These are phyloP conservation scores for Drechslerella coelobrocha DNA, from an alignment of 2,329 filamentous ascomycete species.

Conservation along the genomic window DNA sequence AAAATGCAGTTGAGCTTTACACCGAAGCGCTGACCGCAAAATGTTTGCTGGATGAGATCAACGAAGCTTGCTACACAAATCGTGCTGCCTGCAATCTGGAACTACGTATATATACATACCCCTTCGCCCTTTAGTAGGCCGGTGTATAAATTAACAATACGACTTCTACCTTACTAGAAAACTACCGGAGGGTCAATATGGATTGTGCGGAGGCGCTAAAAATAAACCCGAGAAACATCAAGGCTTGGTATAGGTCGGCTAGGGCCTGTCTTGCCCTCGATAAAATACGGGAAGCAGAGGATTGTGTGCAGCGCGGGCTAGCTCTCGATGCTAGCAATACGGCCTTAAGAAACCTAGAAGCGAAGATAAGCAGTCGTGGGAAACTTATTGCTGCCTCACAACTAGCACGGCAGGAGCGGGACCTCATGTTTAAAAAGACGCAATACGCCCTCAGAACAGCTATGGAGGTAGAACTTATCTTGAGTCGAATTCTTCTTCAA, in stretches of 20 bases:
- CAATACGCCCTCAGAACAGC: constrained; percentile 70
- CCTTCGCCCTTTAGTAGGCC: not conserved
- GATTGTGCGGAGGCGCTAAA: constrained; percentile 82
- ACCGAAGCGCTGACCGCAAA: constrained; percentile 78
- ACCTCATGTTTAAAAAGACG: constrained; percentile 63
- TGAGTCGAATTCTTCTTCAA: not conserved
- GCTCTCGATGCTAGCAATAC: constrained; percentile 74
- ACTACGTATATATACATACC: constrained; percentile 64
- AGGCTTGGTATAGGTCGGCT: constrained; percentile 87
- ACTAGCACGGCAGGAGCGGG: constrained; percentile 64
- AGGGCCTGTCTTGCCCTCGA: constrained; percentile 78
- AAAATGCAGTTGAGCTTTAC: constrained; percentile 90
- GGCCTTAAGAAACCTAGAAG: constrained; percentile 68
- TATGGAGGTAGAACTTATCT: constrained; percentile 68
- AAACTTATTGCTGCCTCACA: constrained; percentile 66
- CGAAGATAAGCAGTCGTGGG: constrained; percentile 69
- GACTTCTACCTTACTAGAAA: constrained; percentile 63
- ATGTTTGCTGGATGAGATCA: constrained; percentile 66
- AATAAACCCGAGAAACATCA: constrained; percentile 80
- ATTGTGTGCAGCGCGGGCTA: constrained; percentile 77
- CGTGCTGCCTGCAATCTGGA: constrained; percentile 88
- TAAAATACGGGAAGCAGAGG: constrained; percentile 78
- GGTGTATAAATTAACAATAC: constrained; percentile 2
- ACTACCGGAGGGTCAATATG: constrained; percentile 83
- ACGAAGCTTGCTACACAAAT: constrained; percentile 79